phyloP scores from a whole-genome alignment of 441 rosid species.

The Omphalea diandra region DNA sequence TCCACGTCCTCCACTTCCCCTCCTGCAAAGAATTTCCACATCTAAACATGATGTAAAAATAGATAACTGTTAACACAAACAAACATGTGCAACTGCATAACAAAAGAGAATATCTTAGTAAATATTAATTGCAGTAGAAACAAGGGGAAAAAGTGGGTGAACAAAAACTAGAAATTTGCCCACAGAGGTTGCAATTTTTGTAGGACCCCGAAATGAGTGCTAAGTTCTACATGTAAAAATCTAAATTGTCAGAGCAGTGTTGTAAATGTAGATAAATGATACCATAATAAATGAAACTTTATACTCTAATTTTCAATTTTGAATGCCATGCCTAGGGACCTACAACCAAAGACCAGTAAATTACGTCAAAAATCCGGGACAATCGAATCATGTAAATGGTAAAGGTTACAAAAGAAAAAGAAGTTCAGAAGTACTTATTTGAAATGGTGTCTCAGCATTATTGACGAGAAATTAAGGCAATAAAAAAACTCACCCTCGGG shows the following conservation, averaged over 20 bases:
- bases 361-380: background rate
- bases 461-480: conserved; percentile 5
- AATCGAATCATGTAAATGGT: background rate
- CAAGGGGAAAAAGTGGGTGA: background rate
- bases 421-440: background rate
- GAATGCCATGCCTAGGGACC: background rate
- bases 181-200: background rate
- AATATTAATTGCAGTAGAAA: background rate
- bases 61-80: background rate
- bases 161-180: background rate
- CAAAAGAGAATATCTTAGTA: background rate
- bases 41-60: conserved; percentile 12
- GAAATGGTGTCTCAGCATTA: background rate
- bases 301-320: background rate
- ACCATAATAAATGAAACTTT: background rate
- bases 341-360: background rate
- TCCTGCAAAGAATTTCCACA: conserved; percentile 52
- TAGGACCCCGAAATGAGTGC: background rate
- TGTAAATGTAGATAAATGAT: background rate
- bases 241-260: background rate
- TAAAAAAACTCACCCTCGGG: conserved; percentile 69
- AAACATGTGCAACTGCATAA: background rate
- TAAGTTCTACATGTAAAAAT: background rate
- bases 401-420: background rate
- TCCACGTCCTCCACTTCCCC: conserved; percentile 92